phyloP scores from a whole-genome alignment of 2,329 filamentous ascomycete species.

The Zelopaecilomyces penicillatus region DNA sequence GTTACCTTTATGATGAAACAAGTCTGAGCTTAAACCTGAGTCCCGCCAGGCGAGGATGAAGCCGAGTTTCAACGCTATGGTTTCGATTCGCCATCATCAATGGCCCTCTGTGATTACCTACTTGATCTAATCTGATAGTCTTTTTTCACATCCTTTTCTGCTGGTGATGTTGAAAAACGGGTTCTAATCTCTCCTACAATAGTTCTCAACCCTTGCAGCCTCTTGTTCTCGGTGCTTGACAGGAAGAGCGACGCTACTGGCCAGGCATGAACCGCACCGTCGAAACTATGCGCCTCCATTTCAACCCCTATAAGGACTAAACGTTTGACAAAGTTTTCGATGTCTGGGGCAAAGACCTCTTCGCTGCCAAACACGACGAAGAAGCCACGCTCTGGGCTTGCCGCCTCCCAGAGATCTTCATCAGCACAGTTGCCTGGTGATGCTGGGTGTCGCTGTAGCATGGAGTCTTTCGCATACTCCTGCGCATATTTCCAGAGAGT shows the following conservation, averaged over 20 bases:
- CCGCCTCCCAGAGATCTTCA: slow-evolving; percentile 54
- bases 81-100: slow-evolving; percentile 25
- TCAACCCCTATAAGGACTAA: slow-evolving; percentile 45
- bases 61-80: slow-evolving; percentile 41
- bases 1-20: slow-evolving; percentile 30
- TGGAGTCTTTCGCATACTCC: slow-evolving; percentile 50
- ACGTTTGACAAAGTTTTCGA: slow-evolving; percentile 48
- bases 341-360: slow-evolving; percentile 69
- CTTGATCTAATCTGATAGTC: slow-evolving; percentile 59
- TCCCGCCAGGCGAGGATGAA: slow-evolving; percentile 32
- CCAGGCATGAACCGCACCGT: slow-evolving; percentile 72
- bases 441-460: slow-evolving; percentile 26
- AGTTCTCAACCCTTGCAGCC: slow-evolving; percentile 43
- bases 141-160: slow-evolving; percentile 10
- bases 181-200: slow-evolving; percentile 30
- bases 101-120: slow-evolving; percentile 33
- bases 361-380: slow-evolving; percentile 65
- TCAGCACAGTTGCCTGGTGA: slow-evolving; percentile 67
- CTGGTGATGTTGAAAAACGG: slow-evolving; percentile 15
- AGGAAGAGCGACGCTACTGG: slow-evolving; percentile 61
- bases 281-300: slow-evolving; percentile 51
- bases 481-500: slow-evolving; percentile 61
- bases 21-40: slow-evolving; percentile 27
- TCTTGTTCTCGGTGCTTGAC: slow-evolving; percentile 37
- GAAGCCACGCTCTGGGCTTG: slow-evolving; percentile 58